These are phyloP conservation scores for Neurospora intermedia DNA, from an alignment of 495 filamentous ascomycete species.

Conservation along the genomic window DNA sequence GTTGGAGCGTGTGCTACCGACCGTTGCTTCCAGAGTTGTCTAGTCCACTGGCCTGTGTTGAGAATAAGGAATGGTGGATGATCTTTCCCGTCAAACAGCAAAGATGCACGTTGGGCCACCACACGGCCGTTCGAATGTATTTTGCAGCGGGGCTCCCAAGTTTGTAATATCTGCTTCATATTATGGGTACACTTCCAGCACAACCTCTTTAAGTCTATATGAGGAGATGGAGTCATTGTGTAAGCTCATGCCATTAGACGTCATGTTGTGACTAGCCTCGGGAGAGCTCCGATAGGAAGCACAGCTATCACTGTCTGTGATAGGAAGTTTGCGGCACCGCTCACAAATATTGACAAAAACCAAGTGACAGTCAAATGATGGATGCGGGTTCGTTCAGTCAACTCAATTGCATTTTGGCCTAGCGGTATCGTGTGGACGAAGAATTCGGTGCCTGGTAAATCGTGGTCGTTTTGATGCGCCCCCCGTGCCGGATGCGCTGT, in stretches of 20 bases:
- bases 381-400: neutral
- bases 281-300: neutral
- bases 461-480: neutral
- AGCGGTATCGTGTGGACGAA: neutral
- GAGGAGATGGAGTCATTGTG: neutral
- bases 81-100: neutral
- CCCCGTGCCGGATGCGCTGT: neutral
- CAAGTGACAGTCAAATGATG: neutral
- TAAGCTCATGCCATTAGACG: neutral
- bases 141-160: neutral
- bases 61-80: neutral
- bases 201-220: neutral
- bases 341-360: neutral
- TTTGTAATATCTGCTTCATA: neutral
- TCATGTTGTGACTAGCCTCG: neutral
- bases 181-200: neutral
- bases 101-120: neutral
- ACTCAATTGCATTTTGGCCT: neutral
- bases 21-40: neutral
- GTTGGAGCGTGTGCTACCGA: neutral
- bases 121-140: neutral
- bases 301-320: neutral
- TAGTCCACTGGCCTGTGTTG: neutral
- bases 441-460: neutral
- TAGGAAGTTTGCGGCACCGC: neutral